Base-by-base conservation (phyloP, 2,329 filamentous ascomycete species). In the Teratosphaeriaceae sp. region DNA sequence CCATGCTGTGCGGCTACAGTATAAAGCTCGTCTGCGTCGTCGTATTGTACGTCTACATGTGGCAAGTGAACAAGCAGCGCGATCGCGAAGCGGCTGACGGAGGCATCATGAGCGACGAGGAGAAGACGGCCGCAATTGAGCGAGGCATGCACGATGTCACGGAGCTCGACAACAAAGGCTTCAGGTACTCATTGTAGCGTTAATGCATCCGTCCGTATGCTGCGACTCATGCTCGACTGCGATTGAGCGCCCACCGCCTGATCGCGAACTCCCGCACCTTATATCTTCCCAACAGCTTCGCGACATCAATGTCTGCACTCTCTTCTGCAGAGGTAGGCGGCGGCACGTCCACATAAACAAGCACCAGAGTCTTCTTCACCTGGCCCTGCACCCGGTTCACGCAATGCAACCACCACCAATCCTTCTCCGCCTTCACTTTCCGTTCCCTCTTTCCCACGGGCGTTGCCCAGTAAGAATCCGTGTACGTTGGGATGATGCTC, bases 281-380 rank as follows among this genome's bases (percentile, higher is more conserved):
- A 61, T 94, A 96, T 42, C 74, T 70, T 54, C 73, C 74, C 55
- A 96, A 64, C 20, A 84, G 63, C 8, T 68, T 69, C 1, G 80
- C 75, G 39, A 92, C 73, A 5, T 53, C 58, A 3, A 58, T 57
- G 9, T 65, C 63, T 13, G 69, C 56, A 13, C 70, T 70, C 26
- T 65, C 63, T 2, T 27, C 2, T 69, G 21, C 66, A 36, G 68
- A 66, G 13, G 71, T 57, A 1, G 86, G 84, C 3, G 83, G 75
- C 2, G 92, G 92, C 4, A 98, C 75, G 51, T 97, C 89, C 11
- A 98, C 89, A 59, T 96, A 98, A 30, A 85, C 83, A 23, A 98
- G 63, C 27, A 97, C 81, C 52, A 98, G 64, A 38, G 82, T 95
- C 73, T 98, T 98, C 60, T 84, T 79, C 4, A 94, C 92, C 56